A percentile compares a stretch with the other conserved stretches of the same genome.
Evolutionary conservation across 2,329 filamentous ascomycete species (phyloP).

Genomic region (Fusarium neocosmosporiellum): DNA sequence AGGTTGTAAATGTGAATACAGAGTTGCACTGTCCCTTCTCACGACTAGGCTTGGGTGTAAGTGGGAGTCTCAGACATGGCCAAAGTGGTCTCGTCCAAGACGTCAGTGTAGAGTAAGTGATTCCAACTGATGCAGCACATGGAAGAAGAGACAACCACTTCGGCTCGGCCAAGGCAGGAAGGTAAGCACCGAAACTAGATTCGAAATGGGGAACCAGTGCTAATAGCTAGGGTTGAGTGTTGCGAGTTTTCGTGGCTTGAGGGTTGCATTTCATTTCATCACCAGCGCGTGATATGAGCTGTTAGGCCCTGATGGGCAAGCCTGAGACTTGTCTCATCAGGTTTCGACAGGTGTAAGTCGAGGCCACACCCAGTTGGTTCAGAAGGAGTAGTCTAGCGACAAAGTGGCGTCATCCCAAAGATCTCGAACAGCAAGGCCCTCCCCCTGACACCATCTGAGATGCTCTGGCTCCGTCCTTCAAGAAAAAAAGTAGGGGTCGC

Average conservation of each 20-base stretch:
- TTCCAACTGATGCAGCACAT: neutral
- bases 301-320: constrained; percentile 4
- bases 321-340: constrained; percentile 6
- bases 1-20: neutral
- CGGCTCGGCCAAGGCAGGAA: neutral
- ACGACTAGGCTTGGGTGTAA: neutral
- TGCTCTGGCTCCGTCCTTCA: neutral
- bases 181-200: neutral
- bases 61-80: neutral
- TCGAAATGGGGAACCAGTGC: neutral
- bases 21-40: neutral
- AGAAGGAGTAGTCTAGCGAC: neutral
- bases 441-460: neutral
- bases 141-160: neutral
- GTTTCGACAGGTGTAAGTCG: neutral
- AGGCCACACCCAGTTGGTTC: neutral
- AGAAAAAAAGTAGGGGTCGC: neutral
- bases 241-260: neutral
- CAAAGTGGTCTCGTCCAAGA: neutral
- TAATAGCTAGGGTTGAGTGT: neutral
- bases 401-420: constrained; percentile 12
- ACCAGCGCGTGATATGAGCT: neutral
- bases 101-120: neutral
- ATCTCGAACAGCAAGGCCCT: constrained; percentile 9
- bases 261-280: constrained; percentile 9